A percentile compares a stretch with the other conserved stretches of the same genome.
Conservation (phyloP, 163 green algal genomes). For the Chloroidium sp. region DNA sequence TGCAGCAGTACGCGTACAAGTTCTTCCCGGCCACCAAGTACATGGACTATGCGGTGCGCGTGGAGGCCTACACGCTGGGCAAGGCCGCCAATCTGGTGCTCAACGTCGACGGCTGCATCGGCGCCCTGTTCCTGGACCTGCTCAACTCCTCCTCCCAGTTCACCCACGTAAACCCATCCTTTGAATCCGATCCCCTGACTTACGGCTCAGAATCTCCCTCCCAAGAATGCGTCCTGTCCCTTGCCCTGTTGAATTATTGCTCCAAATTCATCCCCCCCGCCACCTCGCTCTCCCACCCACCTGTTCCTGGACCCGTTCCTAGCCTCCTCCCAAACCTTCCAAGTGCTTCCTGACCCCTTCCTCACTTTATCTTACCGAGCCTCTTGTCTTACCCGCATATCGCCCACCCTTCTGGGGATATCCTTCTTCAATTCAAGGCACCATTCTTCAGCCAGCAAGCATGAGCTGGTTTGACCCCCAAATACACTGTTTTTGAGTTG, state of each 20-base stretch:
- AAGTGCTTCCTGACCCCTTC: too few species aligned
- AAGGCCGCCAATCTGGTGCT: conserved; percentile 78
- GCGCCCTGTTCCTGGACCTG: conserved; percentile 87
- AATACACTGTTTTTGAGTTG: too few species aligned
- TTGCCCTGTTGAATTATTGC: not conserved
- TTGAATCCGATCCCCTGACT: not conserved
- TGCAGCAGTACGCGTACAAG: conserved; percentile 61
- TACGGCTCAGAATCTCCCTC: not conserved
- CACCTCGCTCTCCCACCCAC: not conserved
- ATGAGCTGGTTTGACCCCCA: too few species aligned
- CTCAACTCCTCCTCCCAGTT: conserved; percentile 33
- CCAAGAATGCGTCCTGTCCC: not conserved
- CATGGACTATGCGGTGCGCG: conserved; percentile 78
- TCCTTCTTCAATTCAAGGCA: too few species aligned
- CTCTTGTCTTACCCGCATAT: too few species aligned
- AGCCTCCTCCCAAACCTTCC: too few species aligned
- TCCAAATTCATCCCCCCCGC: too few species aligned
- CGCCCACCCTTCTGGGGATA: too few species aligned
- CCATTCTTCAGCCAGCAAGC: too few species aligned
- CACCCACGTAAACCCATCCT: not conserved
- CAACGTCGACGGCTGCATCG: conserved; percentile 70
- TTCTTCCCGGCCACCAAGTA: conserved; percentile 82
- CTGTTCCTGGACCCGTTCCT: too few species aligned
- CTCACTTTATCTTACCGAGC: too few species aligned
- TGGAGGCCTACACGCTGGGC: conserved; percentile 85